A percentile compares a stretch with the other conserved stretches of the same genome.
Conservation (phyloP, 2,329 filamentous ascomycete genomes). For the Colletotrichum lindemuthianum region DNA sequence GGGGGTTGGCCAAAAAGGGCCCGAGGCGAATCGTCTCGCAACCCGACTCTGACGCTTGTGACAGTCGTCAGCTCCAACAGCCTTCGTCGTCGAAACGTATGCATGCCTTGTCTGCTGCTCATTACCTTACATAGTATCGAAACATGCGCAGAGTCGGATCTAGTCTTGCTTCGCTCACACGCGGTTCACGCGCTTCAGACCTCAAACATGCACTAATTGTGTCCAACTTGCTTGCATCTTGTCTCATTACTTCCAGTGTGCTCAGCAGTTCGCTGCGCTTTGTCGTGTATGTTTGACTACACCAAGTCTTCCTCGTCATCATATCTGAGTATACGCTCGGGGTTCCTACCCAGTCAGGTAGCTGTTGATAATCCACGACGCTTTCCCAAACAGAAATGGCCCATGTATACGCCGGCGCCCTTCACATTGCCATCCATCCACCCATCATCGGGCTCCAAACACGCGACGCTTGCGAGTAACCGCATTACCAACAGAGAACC, state of each 20-base stretch:
- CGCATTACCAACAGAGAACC: constrained; percentile 15
- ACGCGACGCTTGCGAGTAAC: constrained; percentile 24
- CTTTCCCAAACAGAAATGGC: constrained; percentile 18
- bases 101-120: too few species aligned
- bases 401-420: constrained; percentile 1
- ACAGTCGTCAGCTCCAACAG: neutral
- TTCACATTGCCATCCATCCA: neutral
- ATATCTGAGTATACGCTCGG: too few species aligned
- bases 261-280: too few species aligned
- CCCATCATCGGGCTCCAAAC: neutral
- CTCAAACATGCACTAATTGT: too few species aligned
- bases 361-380: neutral
- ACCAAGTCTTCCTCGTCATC: neutral
- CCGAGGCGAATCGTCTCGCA: neutral
- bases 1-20: constrained; percentile 4
- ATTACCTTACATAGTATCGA: too few species aligned
- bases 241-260: too few species aligned
- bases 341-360: too few species aligned
- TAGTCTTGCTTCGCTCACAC: too few species aligned
- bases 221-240: too few species aligned
- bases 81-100: too few species aligned
- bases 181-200: too few species aligned
- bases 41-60: neutral
- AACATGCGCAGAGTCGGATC: too few species aligned
- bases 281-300: neutral